A percentile compares a stretch with the other conserved stretches of the same genome.
These are phyloP conservation scores for Rachicladosporium sp. DNA, from an alignment of 2,329 filamentous ascomycete genomes.

Conservation along the genomic window DNA sequence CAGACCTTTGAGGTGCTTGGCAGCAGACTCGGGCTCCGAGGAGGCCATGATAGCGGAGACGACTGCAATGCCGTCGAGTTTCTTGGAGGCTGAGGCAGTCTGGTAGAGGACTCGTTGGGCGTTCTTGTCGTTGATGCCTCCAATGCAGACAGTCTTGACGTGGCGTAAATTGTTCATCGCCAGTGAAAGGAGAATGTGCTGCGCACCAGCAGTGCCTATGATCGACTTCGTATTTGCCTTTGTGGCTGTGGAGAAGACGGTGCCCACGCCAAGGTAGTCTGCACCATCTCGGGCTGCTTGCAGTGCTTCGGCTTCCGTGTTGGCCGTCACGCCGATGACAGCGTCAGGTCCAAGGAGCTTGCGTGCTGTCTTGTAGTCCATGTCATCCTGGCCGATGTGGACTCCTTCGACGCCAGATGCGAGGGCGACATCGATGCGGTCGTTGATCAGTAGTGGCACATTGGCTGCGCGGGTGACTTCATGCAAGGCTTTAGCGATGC, in stretches of 20 bases:
- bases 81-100: slow-evolving; percentile 44
- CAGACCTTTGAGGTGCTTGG: slow-evolving; percentile 45
- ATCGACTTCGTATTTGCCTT: slow-evolving; percentile 81
- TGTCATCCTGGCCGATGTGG: slow-evolving; percentile 90
- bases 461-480: slow-evolving; percentile 51
- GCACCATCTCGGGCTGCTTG: slow-evolving; percentile 63
- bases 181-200: slow-evolving; percentile 52
- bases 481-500: slow-evolving; percentile 61
- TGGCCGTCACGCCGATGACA: slow-evolving; percentile 84
- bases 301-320: slow-evolving; percentile 58
- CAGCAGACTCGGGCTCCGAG: slow-evolving; percentile 50
- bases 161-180: slow-evolving; percentile 28
- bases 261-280: slow-evolving; percentile 83
- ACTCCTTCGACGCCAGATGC: slow-evolving; percentile 83
- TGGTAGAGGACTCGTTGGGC: slow-evolving; percentile 63
- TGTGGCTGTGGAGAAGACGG: slow-evolving; percentile 74
- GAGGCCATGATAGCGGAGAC: slow-evolving; percentile 81
- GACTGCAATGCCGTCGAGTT: slow-evolving; percentile 70
- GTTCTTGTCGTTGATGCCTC: slow-evolving; percentile 71
- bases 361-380: slow-evolving; percentile 57
- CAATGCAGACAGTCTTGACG: slow-evolving; percentile 69
- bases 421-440: slow-evolving; percentile 77
- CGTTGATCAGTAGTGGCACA: slow-evolving; percentile 83
- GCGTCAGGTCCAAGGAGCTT: slow-evolving; percentile 59
- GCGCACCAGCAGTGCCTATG: slow-evolving; percentile 60